Base-by-base conservation (phyloP, 176 grass and related monocot genomes). In the Cenchrus americanus region DNA sequence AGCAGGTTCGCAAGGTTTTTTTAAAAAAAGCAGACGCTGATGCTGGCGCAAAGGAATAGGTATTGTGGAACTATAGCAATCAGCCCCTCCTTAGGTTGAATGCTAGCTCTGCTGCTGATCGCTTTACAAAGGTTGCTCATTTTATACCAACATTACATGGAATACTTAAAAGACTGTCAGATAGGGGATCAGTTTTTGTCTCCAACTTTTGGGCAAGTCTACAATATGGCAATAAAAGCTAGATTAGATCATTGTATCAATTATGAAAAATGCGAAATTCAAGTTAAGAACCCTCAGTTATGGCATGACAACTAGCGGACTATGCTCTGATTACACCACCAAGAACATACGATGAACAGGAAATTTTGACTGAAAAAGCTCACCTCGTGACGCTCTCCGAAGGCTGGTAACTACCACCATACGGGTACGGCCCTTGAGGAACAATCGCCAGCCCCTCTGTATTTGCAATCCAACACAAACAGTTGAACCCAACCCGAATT, bases 351-450 rank as follows among this genome's bases (percentile, higher is more conserved):
- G 2, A 54, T 26, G 27, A 58, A 63, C 18, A 61, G 2, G 19
- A 12, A 63, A 21, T 58, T 43, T 54, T 27, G 6, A 67, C 6
- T 76, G 49, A 15, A 41, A 34, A 3, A 12, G 21, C 75, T 69
- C 49, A 97, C 95, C 92, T 97, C 44, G 82, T 41, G 52, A 82
- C 54, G 77, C 80, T 80, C 37, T 86, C 69, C 50, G 88, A 95
- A 64, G 86, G 82, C 44, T 90, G 90, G 78, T 82, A 86, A 34
- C 82, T 85, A 46, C 67, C 80, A 70, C 84, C 81, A 58, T 84
- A 83, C 18, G 84, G 89, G n/a, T 87, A 83, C 2, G 86, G 86
- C 71, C 80, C 92, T 87, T 83, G 84, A 66, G 77, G 80, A 79
- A 89, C 88, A 89, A 92, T 75, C 19, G 83, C 82, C 55, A 86